Evolutionary conservation across 2,329 filamentous ascomycete species (phyloP), one percentile per base, ranked within the genome.

Genomic region (Xylariaceae sp.): DNA sequence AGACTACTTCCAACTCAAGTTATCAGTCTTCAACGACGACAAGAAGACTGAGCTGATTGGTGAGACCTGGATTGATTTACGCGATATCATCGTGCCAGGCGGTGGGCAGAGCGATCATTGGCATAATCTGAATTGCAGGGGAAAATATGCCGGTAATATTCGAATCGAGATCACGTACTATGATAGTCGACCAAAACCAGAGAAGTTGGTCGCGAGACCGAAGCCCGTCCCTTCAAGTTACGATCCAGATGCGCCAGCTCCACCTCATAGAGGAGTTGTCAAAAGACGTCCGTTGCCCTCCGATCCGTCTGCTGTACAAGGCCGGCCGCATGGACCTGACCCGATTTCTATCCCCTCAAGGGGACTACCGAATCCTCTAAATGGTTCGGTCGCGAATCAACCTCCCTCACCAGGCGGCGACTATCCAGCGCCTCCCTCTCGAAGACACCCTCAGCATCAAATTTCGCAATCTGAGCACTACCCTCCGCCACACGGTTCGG

Each of bases 1-100:
- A 15, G 94, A 99, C 75, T 99, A 99, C 78, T 92, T 91, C 75
- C 90, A 92, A 72, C 82, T 99, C 59, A 99, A 99, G 73, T 82
- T 97, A 13, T 97, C 93, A 2, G 85, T 97, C 4, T 99, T 99
- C 78, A 97, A 96, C 72, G 94, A 99, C 70, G 94, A 99, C 76
- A 97, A 97, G 78, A 95, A 89, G 78, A 97, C 93, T 0, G 94
- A 99, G 67, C 76, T 99, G 65, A 97, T 99, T 68, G 94, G 94
- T 65, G 94, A 99, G 75, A 87, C 90, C 5, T 97, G 90, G 88
- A 84, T 97, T 60, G 88, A 90, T 70, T 80, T 99, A 61, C 86
- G 87, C 66, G 82, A 85, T 67, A 89, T 99, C 68, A 83, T 99
- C 63, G 82, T 92, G 17, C 80, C 86, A 1, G 92, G 94, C 52